These are phyloP conservation scores for Kondoa subrosea DNA, from an alignment of 768 basidiomycete genomes.

Conservation along the genomic window DNA sequence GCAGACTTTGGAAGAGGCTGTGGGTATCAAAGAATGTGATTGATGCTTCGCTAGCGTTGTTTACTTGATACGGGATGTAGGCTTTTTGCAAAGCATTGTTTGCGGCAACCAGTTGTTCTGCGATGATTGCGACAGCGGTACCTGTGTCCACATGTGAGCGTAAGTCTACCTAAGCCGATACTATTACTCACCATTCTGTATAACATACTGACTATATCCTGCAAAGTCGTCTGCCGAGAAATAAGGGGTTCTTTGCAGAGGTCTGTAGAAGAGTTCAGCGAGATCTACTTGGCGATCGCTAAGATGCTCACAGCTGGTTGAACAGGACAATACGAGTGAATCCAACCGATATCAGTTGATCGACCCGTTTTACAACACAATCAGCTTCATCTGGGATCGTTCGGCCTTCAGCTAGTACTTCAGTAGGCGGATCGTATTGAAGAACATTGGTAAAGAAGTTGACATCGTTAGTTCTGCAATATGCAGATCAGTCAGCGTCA, in stretches of 20 bases:
- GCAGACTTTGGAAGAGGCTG: not conserved
- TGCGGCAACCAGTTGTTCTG: not conserved
- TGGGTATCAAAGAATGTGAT: not conserved
- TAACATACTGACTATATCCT: not conserved
- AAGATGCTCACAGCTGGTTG: conserved; percentile 2
- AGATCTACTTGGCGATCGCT: not conserved
- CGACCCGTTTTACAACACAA: not conserved
- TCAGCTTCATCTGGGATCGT: not conserved
- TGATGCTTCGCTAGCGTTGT: not conserved
- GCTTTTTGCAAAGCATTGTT: conserved; percentile 3
- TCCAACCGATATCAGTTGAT: not conserved
- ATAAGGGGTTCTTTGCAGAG: conserved; percentile 1
- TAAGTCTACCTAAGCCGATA: not conserved
- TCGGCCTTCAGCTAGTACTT: not conserved
- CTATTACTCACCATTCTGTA: not conserved
- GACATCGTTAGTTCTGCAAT: conserved; percentile 6
- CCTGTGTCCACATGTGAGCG: too few species aligned
- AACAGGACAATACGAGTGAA: conserved; percentile 3
- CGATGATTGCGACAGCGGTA: not conserved
- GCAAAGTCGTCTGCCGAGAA: not conserved
- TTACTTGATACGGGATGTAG: not conserved
- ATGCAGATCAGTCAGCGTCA: too few species aligned
- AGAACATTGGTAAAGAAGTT: not conserved
- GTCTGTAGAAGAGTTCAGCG: not conserved
- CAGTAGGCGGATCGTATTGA: not conserved